Percentiles rank a stretch among this genome's conserved stretches.
Conservation (phyloP, 2,329 filamentous ascomycete species). For the Tolypocladium capitatum region DNA sequence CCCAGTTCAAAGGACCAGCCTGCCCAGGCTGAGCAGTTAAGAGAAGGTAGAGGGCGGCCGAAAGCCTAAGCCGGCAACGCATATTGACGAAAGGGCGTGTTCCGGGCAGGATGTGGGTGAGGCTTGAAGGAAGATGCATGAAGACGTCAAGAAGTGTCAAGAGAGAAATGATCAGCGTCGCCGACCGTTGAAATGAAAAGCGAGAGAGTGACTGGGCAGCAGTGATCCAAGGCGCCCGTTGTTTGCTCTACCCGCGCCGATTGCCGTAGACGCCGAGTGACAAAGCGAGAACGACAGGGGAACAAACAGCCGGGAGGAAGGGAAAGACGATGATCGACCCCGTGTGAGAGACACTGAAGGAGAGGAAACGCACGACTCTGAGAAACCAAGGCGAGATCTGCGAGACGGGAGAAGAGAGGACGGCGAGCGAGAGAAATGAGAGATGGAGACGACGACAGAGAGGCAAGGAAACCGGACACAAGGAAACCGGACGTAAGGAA, state of each 20-base stretch:
- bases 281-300: slow-evolving; percentile 3
- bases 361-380: background rate
- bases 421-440: background rate
- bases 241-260: background rate
- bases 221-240: background rate
- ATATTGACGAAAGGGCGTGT: slow-evolving; percentile 6
- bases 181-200: background rate
- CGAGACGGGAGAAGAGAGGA: background rate
- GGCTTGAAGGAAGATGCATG: background rate
- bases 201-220: background rate
- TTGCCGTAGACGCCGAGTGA: background rate
- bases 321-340: background rate
- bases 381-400: background rate
- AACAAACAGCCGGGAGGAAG: background rate
- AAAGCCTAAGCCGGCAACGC: slow-evolving; percentile 8
- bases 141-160: background rate
- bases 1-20: slow-evolving; percentile 23
- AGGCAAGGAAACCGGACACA: background rate
- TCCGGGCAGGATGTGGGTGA: background rate
- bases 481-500: background rate
- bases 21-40: slow-evolving; percentile 14
- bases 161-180: background rate
- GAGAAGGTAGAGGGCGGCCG: slow-evolving; percentile 14
- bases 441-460: background rate
- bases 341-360: background rate